Evolutionary conservation across 2,329 filamentous ascomycete species (phyloP).

Genomic region (Aspergillus oerlinghausenensis): DNA sequence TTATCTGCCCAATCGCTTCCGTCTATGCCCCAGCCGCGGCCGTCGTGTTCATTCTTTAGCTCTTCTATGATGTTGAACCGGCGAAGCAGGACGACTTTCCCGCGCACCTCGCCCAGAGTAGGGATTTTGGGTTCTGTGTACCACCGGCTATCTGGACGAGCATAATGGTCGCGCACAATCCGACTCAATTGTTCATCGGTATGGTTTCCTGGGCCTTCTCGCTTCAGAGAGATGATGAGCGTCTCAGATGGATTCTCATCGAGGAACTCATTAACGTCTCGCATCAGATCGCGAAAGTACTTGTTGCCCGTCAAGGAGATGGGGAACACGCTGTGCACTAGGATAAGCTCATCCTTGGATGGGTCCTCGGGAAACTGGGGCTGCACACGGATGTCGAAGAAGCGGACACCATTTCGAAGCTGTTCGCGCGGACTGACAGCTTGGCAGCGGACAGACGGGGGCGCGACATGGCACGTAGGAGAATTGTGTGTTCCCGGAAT

Average conservation of each 20-base stretch:
- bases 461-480: slow-evolving; percentile 74
- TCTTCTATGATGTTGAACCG: slow-evolving; percentile 64
- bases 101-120: slow-evolving; percentile 70
- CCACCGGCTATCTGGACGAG: slow-evolving; percentile 59
- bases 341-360: slow-evolving; percentile 63
- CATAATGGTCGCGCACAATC: slow-evolving; percentile 70
- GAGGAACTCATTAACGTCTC: slow-evolving; percentile 70
- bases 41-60: slow-evolving; percentile 42
- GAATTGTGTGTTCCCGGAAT: slow-evolving; percentile 97
- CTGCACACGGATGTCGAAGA: slow-evolving; percentile 85
- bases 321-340: slow-evolving; percentile 89
- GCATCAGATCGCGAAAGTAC: slow-evolving; percentile 69
- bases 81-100: slow-evolving; percentile 78
- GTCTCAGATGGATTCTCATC: slow-evolving; percentile 73
- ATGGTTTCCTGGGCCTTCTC: slow-evolving; percentile 77
- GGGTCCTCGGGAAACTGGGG: slow-evolving; percentile 54
- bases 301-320: slow-evolving; percentile 77
- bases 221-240: slow-evolving; percentile 81
- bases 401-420: slow-evolving; percentile 84
- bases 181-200: slow-evolving; percentile 74
- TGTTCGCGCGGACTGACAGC: slow-evolving; percentile 72
- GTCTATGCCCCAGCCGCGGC: slow-evolving; percentile 55
- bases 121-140: slow-evolving; percentile 74
- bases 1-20: slow-evolving; percentile 79
- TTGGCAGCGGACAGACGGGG: slow-evolving; percentile 92